Percentiles rank a stretch among this genome's conserved stretches.
Conservation (phyloP, 495 filamentous ascomycete genomes). For the Bacidia rubella region DNA sequence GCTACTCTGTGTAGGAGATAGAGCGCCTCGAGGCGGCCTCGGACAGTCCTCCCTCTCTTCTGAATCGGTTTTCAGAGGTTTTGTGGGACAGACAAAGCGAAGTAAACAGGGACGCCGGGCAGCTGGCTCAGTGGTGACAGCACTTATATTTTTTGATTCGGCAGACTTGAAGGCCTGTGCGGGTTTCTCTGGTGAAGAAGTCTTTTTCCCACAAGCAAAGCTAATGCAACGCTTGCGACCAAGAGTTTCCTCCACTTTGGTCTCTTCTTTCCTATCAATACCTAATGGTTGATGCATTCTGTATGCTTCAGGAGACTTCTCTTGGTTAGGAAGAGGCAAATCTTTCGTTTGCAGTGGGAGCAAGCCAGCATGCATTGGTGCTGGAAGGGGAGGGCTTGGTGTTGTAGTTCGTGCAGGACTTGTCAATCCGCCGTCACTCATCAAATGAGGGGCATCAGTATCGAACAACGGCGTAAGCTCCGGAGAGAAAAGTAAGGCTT, state of each 20-base stretch:
- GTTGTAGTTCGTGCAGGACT: conserved; percentile 78
- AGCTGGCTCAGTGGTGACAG: conserved; percentile 13
- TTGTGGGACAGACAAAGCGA: conserved; percentile 48
- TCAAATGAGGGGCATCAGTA: conserved; percentile 37
- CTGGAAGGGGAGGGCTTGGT: conserved; percentile 67
- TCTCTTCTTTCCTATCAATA: conserved; percentile 23
- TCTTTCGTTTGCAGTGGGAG: conserved; percentile 1
- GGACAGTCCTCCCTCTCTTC: not conserved
- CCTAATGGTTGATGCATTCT: conserved; percentile 16
- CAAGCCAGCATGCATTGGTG: conserved; percentile 11
- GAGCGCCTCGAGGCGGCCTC: not conserved
- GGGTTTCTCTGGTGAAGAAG: not conserved
- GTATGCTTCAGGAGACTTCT: conserved; percentile 11
- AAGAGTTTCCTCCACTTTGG: conserved; percentile 39
- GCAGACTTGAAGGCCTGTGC: not conserved
- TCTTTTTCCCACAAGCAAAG: conserved; percentile 58
- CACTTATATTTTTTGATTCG: not conserved
- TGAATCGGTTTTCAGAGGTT: conserved; percentile 15
- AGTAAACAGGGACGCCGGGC: conserved; percentile 40
- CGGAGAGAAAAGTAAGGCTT: conserved; percentile 55
- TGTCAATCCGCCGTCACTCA: conserved; percentile 83
- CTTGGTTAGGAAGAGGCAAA: not conserved
- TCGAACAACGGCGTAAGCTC: conserved; percentile 32
- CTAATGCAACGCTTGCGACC: conserved; percentile 79
- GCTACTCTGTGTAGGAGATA: not conserved